These are phyloP conservation scores for Nyssa sinensis DNA, from an alignment of 148 eudicot species.

Conservation along the genomic window DNA sequence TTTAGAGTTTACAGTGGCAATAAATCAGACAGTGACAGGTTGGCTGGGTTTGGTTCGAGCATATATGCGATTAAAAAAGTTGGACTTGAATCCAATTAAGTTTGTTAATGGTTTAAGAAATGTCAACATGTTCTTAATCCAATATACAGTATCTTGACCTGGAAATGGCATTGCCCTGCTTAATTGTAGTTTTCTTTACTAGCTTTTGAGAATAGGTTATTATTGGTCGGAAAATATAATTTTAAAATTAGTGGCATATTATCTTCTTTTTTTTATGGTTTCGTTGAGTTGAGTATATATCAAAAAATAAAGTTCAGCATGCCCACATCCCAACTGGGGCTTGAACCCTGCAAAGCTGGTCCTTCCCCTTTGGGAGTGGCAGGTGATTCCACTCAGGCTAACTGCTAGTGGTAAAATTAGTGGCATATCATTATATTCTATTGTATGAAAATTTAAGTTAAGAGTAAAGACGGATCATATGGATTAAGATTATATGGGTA, in stretches of 20 bases:
- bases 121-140: neutral
- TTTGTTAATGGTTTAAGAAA: neutral
- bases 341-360: too few relatives aligned
- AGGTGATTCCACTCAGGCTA: neutral
- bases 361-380: too few relatives aligned
- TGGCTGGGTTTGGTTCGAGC: neutral
- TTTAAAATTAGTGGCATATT: too few relatives aligned
- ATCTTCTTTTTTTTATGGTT: too few relatives aligned
- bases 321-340: too few relatives aligned
- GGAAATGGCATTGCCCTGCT: neutral
- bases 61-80: neutral
- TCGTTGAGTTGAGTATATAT: too few relatives aligned
- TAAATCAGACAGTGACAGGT: neutral
- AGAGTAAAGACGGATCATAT: neutral
- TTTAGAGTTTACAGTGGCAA: neutral
- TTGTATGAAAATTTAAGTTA: too few relatives aligned
- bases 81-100: neutral
- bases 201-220: neutral
- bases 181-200: neutral
- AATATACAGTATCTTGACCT: neutral
- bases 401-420: too few relatives aligned
- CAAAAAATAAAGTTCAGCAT: too few relatives aligned
- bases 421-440: neutral
- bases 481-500: neutral
- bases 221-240: neutral